A percentile compares a stretch with the other conserved stretches of the same genome.
These are phyloP conservation scores for Sextonia rubra DNA, from an alignment of 164 flowering plant genomes.

Conservation along the genomic window DNA sequence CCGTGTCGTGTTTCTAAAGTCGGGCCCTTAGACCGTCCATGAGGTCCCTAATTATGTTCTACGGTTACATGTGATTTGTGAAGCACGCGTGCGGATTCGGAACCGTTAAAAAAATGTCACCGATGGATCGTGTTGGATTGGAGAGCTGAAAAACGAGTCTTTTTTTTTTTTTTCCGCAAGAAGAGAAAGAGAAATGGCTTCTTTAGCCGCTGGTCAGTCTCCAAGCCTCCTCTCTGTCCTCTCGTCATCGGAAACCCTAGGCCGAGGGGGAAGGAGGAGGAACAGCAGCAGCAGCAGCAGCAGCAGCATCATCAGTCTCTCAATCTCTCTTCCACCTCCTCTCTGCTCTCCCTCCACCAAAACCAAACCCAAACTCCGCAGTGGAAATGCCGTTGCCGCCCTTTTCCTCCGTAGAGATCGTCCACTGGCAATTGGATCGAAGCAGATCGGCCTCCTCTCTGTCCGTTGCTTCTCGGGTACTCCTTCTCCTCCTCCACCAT, in stretches of 20 bases:
- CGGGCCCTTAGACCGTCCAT: too few relatives aligned
- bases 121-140: too few relatives aligned
- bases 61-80: too few relatives aligned
- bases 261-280: too few relatives aligned
- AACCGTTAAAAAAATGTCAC: too few relatives aligned
- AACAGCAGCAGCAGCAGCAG: too few relatives aligned
- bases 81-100: too few relatives aligned
- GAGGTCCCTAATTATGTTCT: too few relatives aligned
- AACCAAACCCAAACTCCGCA: too few relatives aligned
- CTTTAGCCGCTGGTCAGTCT: neutral
- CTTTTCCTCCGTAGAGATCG: neutral
- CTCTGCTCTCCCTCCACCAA: neutral
- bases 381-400: neutral
- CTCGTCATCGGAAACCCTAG: neutral
- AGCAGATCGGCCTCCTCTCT: neutral
- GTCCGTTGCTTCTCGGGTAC: conserved; percentile 9
- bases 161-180: neutral
- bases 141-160: too few relatives aligned
- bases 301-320: too few relatives aligned
- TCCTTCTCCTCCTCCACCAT: neutral
- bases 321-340: neutral
- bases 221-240: neutral
- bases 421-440: neutral
- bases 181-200: conserved; percentile 3
- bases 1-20: too few relatives aligned